Evolutionary conservation across 805 yeast genomes (phyloP).

Genomic region (Hyphopichia homilentoma): DNA sequence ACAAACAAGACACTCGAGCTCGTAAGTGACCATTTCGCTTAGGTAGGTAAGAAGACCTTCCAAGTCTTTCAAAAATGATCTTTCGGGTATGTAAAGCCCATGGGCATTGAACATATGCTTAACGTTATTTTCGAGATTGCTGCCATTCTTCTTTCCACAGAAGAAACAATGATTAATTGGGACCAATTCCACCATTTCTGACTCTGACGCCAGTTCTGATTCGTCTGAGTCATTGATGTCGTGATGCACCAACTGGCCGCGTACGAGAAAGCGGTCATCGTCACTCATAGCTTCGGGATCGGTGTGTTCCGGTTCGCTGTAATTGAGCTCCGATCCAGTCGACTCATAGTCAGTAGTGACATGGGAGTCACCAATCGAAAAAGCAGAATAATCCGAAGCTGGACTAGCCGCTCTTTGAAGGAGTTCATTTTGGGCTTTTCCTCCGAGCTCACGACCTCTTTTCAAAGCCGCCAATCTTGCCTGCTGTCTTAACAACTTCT

Average conservation of each 20-base stretch:
- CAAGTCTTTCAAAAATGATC: constrained; percentile 32
- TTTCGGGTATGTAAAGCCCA: constrained; percentile 45
- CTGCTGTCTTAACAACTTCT: constrained; percentile 29
- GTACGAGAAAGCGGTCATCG: too few relatives aligned
- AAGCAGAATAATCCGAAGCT: constrained; percentile 52
- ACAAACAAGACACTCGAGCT: constrained; percentile 42
- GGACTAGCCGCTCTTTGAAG: constrained; percentile 44
- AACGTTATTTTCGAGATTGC: constrained; percentile 51
- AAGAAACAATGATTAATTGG: constrained; percentile 53
- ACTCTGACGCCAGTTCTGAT: constrained; percentile 19
- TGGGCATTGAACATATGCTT: constrained; percentile 43
- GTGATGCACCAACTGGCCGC: too few relatives aligned
- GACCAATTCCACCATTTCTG: constrained; percentile 27
- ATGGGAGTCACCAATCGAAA: constrained; percentile 48
- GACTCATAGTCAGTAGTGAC: constrained; percentile 34
- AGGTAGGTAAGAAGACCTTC: constrained; percentile 37
- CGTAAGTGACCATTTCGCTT: constrained; percentile 34
- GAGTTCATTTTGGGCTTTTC: not conserved
- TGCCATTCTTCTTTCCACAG: constrained; percentile 49
- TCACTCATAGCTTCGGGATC: constrained; percentile 20
- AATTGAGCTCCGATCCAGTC: constrained; percentile 49
- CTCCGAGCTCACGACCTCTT: constrained; percentile 19
- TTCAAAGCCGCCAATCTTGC: constrained; percentile 10
- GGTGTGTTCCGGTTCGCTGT: constrained; percentile 28
- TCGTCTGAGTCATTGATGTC: constrained; percentile 16